phyloP scores from a whole-genome alignment of 495 filamentous ascomycete genomes.

The Glarea lozoyensis region DNA sequence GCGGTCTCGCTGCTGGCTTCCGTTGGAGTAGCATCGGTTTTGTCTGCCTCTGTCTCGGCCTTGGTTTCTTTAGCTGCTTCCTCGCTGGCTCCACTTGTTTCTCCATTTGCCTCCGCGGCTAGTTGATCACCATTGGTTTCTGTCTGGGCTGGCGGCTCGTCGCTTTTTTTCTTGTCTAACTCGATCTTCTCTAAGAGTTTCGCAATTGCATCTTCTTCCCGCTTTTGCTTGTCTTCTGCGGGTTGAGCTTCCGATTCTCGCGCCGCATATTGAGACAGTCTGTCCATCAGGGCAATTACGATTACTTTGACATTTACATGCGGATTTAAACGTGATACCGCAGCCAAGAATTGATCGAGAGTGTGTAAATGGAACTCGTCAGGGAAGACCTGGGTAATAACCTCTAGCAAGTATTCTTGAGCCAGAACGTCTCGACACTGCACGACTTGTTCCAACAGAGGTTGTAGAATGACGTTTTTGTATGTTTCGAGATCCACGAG shows the following conservation, averaged over 20 bases:
- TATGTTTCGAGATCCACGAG: slow-evolving; percentile 90
- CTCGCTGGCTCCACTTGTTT: slow-evolving; percentile 25
- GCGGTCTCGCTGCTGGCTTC: slow-evolving; percentile 24
- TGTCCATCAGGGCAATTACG: slow-evolving; percentile 95
- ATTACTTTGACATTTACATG: slow-evolving; percentile 97
- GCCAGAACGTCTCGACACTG: slow-evolving; percentile 95
- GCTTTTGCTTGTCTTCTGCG: slow-evolving; percentile 59
- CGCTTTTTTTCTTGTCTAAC: slow-evolving; percentile 49
- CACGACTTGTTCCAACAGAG: slow-evolving; percentile 90
- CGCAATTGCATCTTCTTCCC: slow-evolving; percentile 75
- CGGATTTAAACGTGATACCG: slow-evolving; percentile 83
- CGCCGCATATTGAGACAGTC: slow-evolving; percentile 84
- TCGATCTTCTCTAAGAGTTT: slow-evolving; percentile 68
- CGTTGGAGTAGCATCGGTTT: slow-evolving; percentile 22
- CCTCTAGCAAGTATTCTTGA: slow-evolving; percentile 94
- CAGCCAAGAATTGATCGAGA: slow-evolving; percentile 84
- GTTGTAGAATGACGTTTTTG: slow-evolving; percentile 80
- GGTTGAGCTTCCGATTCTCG: slow-evolving; percentile 71
- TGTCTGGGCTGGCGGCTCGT: slow-evolving; percentile 8
- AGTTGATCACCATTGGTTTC: slow-evolving; percentile 26
- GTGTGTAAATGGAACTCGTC: slow-evolving; percentile 98
- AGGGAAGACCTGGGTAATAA: slow-evolving; percentile 97
- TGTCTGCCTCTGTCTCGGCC: slow-evolving; percentile 15
- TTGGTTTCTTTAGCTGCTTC: slow-evolving; percentile 28
- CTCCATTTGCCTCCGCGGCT: slow-evolving; percentile 23